phyloP scores from a whole-genome alignment of 192 early-diverging fungal species.

The Entomortierella chlamydospora region DNA sequence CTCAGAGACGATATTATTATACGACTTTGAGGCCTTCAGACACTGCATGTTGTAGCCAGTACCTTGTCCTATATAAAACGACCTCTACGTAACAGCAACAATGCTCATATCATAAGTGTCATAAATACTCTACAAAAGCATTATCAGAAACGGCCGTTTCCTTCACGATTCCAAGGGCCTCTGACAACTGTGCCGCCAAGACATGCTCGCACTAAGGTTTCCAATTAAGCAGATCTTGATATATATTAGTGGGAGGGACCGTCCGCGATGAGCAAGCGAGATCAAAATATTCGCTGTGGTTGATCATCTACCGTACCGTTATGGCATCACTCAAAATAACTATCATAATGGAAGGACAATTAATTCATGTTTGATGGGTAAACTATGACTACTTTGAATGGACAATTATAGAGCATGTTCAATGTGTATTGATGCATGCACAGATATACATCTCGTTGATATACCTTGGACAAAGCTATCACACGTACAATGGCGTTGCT shows the following conservation, averaged over 20 bases:
- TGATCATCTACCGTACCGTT: constrained; percentile 22
- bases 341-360: neutral
- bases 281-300: no score
- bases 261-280: no score
- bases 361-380: no score
- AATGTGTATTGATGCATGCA: neutral
- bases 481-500: constrained; percentile 29
- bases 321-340: constrained; percentile 32
- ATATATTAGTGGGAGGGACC: no score
- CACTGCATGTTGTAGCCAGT: no score
- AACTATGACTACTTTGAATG: neutral
- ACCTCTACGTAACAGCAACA: no score
- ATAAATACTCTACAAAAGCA: constrained; percentile 25
- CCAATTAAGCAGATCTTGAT: neutral
- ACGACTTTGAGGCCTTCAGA: no score
- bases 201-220: constrained; percentile 39
- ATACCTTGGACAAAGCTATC: constrained; percentile 41
- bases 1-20: no score
- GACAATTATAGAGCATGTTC: neutral
- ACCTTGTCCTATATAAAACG: no score
- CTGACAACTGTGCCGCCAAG: constrained; percentile 28
- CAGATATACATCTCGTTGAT: neutral
- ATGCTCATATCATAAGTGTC: neutral
- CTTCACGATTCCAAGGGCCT: constrained; percentile 14
- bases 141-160: constrained; percentile 15